A percentile compares a stretch with the other conserved stretches of the same genome.
phyloP scores from a whole-genome alignment of 192 early-diverging fungal genomes.

The Mortierella antarctica region DNA sequence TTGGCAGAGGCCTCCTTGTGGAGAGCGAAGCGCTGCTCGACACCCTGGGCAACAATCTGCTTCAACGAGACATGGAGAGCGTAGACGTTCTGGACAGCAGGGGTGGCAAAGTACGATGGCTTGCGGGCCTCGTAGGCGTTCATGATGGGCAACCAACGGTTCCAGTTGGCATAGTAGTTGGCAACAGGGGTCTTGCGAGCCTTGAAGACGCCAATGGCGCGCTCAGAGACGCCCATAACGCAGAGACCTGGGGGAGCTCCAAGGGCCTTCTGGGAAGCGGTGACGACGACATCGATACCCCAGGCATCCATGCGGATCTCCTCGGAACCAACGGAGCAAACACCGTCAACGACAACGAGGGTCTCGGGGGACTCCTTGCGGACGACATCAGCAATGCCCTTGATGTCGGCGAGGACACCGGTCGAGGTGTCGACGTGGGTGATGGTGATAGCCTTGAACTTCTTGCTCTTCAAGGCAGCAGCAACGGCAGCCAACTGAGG shows the following conservation, averaged over 20 bases:
- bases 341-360: constrained; percentile 93
- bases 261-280: constrained; percentile 95
- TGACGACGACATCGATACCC: constrained; percentile 92
- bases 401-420: constrained; percentile 88
- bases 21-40: constrained; percentile 83
- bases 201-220: constrained; percentile 75
- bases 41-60: constrained; percentile 70
- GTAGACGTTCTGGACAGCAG: constrained; percentile 91
- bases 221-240: constrained; percentile 85
- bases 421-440: constrained; percentile 98
- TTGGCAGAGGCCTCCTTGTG: constrained; percentile 80
- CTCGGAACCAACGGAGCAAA: constrained; percentile 95
- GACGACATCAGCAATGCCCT: constrained; percentile 79
- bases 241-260: constrained; percentile 95
- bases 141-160: constrained; percentile 98
- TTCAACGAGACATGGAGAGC: constrained; percentile 88
- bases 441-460: constrained; percentile 90
- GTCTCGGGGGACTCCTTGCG: constrained; percentile 83
- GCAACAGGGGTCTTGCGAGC: constrained; percentile 81
- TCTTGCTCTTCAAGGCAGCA: constrained; percentile 67
- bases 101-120: constrained; percentile 96
- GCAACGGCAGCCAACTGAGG: constrained; percentile 76
- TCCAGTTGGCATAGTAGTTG: constrained; percentile 93
- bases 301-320: constrained; percentile 92
- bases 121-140: constrained; percentile 93